Evolutionary conservation across 73 alveolate genomes (phyloP), one percentile per base, ranked within the genome.

Genomic region (Stentor coeruleus): DNA sequence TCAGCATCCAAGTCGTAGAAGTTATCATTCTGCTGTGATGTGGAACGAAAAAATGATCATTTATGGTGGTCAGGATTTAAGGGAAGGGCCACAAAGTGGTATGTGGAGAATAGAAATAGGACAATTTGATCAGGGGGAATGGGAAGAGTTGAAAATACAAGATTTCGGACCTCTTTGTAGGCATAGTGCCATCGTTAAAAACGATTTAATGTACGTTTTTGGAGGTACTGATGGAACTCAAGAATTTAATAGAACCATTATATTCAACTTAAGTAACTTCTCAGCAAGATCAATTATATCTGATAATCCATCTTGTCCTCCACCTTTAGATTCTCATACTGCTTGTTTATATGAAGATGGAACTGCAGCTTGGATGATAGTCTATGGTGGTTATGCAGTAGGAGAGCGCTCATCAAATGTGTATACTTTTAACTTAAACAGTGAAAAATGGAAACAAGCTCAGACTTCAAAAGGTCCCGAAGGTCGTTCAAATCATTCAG

Each of bases 331-430:
- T 80, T 88, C 33, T 87, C 91, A 26, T 82, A 87, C 35, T 89
- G 88, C 84, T 93, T 89, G 1, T 91, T 85, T 59, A 93, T 87
- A 3, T 90, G 86, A 60, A 59, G 86, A 26, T 91, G 82, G 79
- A 28, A 88, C 73, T 38, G 90, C 84, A 59, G 90, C 49, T 90
- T 84, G 87, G 87, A 42, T 93, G 38, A 90, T 84, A 76, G 90
- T 91, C 79, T 93, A 91, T 76, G 98, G 98, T 3, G 98, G 98
- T 26, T 93, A 88, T 84, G 92, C 96, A 55, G 95, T 87, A 38
- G 95, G 92, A 59, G 88, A 81, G 20, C 87, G 87, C 42, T 79
- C 83, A 83, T 75, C 58, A 30, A 91, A 86, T 37, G 73, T 86
- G 2, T 74, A 79, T 55, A 88, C 88, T 37, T 82, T 86, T 57